Conservation (phyloP, 2,329 filamentous ascomycete genomes). For the Botrytis aclada region DNA sequence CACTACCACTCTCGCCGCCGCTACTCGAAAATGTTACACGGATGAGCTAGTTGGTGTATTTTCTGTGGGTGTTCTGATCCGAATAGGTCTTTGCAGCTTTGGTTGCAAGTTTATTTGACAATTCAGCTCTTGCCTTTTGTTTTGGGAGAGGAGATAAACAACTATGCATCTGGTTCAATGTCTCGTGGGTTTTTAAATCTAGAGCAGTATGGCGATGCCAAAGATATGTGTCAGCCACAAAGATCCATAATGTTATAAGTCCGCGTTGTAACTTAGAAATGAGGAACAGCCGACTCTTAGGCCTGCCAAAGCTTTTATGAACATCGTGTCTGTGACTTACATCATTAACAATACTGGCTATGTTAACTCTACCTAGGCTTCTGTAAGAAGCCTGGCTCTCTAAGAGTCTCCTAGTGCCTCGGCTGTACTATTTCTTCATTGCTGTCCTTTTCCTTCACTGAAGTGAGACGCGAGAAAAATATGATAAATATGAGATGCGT, state of each 20-base stretch:
- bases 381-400: not conserved
- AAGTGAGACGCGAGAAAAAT: rapidly evolving
- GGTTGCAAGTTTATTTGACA: too few species aligned
- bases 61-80: not conserved
- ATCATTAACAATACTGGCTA: too few species aligned
- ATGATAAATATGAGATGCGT: rapidly evolving
- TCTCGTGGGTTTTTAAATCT: not conserved
- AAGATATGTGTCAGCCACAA: not conserved
- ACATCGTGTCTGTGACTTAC: not conserved
- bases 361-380: too few species aligned
- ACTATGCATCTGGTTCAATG: not conserved
- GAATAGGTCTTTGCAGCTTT: not conserved
- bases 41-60: not conserved
- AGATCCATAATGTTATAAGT: not conserved
- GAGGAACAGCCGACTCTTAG: not conserved
- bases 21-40: too few species aligned
- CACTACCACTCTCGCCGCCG: not conserved
- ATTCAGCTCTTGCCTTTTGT: rapidly evolving
- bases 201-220: not conserved
- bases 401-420: not conserved
- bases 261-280: not conserved
- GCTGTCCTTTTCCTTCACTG: too few species aligned
- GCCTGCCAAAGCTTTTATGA: not conserved
- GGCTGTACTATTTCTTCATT: too few species aligned
- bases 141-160: not conserved